Evolutionary conservation across 1,139 yeast genomes (phyloP).

Genomic region (Candida sp.): DNA sequence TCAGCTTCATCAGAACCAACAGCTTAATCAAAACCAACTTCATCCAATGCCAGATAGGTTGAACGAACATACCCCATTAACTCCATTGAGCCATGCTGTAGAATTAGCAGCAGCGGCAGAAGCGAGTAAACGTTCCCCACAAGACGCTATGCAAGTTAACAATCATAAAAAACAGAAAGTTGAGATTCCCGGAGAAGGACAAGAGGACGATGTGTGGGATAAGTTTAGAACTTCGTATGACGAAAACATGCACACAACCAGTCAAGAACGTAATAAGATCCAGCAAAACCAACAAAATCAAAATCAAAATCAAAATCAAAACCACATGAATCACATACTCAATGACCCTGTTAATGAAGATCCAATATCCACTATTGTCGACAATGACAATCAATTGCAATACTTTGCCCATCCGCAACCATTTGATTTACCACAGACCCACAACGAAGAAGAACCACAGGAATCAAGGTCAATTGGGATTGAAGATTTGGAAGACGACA

Average conservation of each 20-base stretch:
- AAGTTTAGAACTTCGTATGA: slow-evolving; percentile 53
- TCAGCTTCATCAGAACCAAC: slow-evolving; percentile 11
- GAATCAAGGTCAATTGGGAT: slow-evolving; percentile 4
- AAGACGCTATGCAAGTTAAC: slow-evolving; percentile 6
- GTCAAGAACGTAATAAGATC: slow-evolving; percentile 14
- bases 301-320: too few relatives aligned
- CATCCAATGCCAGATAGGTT: slow-evolving; percentile 1
- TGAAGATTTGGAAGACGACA: slow-evolving; percentile 21
- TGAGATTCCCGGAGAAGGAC: slow-evolving; percentile 19
- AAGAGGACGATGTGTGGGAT: slow-evolving; percentile 69
- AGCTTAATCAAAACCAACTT: background rate
- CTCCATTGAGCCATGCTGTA: slow-evolving; percentile 44
- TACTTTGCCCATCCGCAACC: slow-evolving; percentile 6
- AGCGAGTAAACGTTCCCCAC: slow-evolving; percentile 12
- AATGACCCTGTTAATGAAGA: background rate
- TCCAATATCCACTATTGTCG: slow-evolving; percentile 1
- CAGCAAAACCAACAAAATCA: slow-evolving; percentile 46
- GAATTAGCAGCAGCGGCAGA: slow-evolving; percentile 40
- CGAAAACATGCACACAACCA: slow-evolving; percentile 18
- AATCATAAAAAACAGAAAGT: slow-evolving; percentile 9
- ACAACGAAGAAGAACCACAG: slow-evolving; percentile 9
- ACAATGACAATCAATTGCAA: slow-evolving; percentile 3
- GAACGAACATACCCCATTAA: slow-evolving; percentile 17
- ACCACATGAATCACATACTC: background rate
- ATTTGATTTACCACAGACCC: slow-evolving; percentile 4